phyloP scores from a whole-genome alignment of 306 rosid genomes.

The Sicyos edulis region DNA sequence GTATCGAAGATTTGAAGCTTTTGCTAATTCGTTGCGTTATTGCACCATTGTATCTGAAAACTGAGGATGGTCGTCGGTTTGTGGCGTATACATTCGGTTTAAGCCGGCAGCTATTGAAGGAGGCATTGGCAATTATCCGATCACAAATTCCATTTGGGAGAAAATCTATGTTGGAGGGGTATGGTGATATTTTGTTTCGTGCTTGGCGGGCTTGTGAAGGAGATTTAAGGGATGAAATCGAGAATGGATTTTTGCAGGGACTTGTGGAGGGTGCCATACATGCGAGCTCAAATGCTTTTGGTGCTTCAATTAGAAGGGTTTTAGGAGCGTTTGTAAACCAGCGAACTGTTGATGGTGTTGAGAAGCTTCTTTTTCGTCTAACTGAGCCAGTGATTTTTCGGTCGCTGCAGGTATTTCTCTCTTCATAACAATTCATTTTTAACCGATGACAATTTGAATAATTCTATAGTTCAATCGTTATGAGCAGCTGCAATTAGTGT shows the following conservation, averaged over 20 bases:
- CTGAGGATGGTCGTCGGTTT: slow-evolving; percentile 74
- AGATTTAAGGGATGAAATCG: slow-evolving; percentile 44
- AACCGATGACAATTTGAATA: neutral
- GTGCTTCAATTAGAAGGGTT: slow-evolving; percentile 70
- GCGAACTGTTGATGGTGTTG: slow-evolving; percentile 76
- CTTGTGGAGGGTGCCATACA: slow-evolving; percentile 62
- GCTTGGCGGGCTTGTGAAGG: slow-evolving; percentile 65
- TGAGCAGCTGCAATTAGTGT: neutral
- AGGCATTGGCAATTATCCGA: slow-evolving; percentile 66
- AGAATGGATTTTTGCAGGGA: slow-evolving; percentile 68
- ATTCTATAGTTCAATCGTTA: neutral
- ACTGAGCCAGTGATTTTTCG: slow-evolving; percentile 83
- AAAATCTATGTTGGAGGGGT: slow-evolving; percentile 81
- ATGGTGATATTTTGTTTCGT: slow-evolving; percentile 71
- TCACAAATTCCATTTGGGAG: slow-evolving; percentile 85
- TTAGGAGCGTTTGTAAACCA: slow-evolving; percentile 74
- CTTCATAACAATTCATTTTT: neutral
- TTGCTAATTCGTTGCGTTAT: slow-evolving; percentile 59
- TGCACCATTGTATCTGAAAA: slow-evolving; percentile 64
- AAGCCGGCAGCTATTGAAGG: slow-evolving; percentile 62
- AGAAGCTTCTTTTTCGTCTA: slow-evolving; percentile 65
- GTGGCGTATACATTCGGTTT: slow-evolving; percentile 60
- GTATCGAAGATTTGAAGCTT: slow-evolving; percentile 67
- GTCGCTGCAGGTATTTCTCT: slow-evolving; percentile 66
- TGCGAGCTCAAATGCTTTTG: slow-evolving; percentile 45